Evolutionary conservation across 768 basidiomycete genomes (phyloP), one percentile per base, ranked within the genome.

Genomic region (Boletus sensibilis): DNA sequence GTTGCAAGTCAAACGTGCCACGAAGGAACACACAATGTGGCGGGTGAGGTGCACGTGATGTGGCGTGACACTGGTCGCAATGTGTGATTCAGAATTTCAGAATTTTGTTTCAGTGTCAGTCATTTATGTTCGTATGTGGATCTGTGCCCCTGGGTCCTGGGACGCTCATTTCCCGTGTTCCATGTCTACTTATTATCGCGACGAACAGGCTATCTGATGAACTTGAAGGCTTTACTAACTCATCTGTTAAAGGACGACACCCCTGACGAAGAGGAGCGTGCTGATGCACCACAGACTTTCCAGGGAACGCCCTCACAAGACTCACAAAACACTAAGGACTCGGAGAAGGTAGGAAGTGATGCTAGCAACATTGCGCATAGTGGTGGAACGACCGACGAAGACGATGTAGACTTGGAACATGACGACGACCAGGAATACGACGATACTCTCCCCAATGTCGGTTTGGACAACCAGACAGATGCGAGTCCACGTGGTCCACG

Each of bases 181-280:
- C 38, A 62, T 68, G 62, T 41, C 45, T 40, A 44, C 35, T 29
- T 3, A 23, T 29, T 21, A 3, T 29, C 27, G 35, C 37, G 20
- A 49, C 37, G 25, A 27, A 41, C 37, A 21, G 40, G 21, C 20
- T n/a, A 20, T 27, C 41, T 10, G 16, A 66, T 66, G 65, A 62
- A 62, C 18, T 40, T 59, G 41, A 64, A 53, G 43, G 40, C 39
- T 0, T 14, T 59, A 29, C 51, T 65, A 14, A 33, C 33, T 3
- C 27, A 52, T 45, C 7, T 65, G 18, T 25, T 41, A 3, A 55
- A 54, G 29, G 45, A 53, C 50, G 56, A 56, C 29, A 41, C 60
- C 43, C 57, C 63, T 56, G 63, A 67, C 58, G 60, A 64, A 38
- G 56, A 65, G 46, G 44, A 56, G 53, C 33, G 27, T 27, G 46